Percentiles rank a stretch among this genome's conserved stretches.
Evolutionary conservation across 2,329 filamentous ascomycete species (phyloP).

Genomic region (Diplocarpon rosae): DNA sequence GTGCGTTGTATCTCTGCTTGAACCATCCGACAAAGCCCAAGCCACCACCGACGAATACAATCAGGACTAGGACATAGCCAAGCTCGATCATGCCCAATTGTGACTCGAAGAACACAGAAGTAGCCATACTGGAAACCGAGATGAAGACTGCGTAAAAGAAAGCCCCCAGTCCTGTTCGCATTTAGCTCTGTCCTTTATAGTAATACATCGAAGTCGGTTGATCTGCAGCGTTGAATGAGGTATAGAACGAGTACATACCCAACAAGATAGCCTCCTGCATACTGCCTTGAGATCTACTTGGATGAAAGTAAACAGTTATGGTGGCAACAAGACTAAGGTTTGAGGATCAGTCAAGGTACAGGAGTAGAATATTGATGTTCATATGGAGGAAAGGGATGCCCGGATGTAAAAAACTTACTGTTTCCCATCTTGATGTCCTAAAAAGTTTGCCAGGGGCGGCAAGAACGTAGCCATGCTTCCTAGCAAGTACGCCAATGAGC

Average conservation of each 20-base stretch:
- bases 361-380: too few species aligned
- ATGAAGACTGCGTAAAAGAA: conserved; percentile 69
- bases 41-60: conserved; percentile 77
- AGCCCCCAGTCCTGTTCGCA: conserved; percentile 45
- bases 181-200: background rate
- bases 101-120: conserved; percentile 67
- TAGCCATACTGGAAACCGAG: conserved; percentile 77
- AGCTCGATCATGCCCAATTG: conserved; percentile 54
- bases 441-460: conserved; percentile 55
- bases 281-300: conserved; percentile 72
- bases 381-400: too few species aligned
- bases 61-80: conserved; percentile 67
- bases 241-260: conserved; percentile 24
- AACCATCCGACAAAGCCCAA: conserved; percentile 83
- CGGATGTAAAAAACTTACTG: conserved; percentile 53
- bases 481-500: conserved; percentile 77
- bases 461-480: conserved; percentile 82
- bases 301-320: conserved; percentile 90
- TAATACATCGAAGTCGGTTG: too few species aligned
- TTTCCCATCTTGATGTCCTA: conserved; percentile 82
- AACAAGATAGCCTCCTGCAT: conserved; percentile 81
- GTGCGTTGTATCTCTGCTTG: conserved; percentile 68
- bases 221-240: too few species aligned
- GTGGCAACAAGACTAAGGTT: conserved; percentile 42
- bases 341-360: too few species aligned